Evolutionary conservation across 495 filamentous ascomycete genomes (phyloP).

Genomic region (Aspergillus wentii): DNA sequence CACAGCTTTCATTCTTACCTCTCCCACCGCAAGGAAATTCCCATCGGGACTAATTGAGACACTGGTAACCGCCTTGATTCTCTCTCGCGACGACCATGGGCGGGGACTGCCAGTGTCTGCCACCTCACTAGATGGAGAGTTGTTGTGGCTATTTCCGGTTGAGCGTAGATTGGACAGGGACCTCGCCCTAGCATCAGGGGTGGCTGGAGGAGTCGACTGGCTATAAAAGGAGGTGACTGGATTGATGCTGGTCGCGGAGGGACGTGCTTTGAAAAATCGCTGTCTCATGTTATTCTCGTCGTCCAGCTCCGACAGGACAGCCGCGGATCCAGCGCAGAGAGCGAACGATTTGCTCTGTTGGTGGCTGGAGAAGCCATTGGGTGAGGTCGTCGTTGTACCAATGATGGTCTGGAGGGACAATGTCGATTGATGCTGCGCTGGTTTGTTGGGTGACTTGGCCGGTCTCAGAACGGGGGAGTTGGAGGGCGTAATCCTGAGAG

Average conservation of each 20-base stretch:
- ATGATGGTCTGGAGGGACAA: slow-evolving; percentile 79
- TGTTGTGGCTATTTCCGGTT: slow-evolving; percentile 23
- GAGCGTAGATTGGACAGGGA: slow-evolving; percentile 28
- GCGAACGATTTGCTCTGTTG: slow-evolving; percentile 69
- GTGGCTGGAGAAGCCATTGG: slow-evolving; percentile 81
- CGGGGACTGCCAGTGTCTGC: slow-evolving; percentile 61
- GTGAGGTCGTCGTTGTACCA: slow-evolving; percentile 78
- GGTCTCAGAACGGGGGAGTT: slow-evolving; percentile 68
- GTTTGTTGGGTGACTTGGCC: slow-evolving; percentile 58
- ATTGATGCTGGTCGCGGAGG: slow-evolving; percentile 66
- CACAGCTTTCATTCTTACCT: slow-evolving; percentile 54
- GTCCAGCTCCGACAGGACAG: slow-evolving; percentile 78
- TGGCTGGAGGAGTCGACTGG: slow-evolving; percentile 56
- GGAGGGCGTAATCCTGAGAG: slow-evolving; percentile 72
- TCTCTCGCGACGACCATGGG: slow-evolving; percentile 78
- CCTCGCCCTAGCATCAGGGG: slow-evolving; percentile 35
- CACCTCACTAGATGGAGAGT: slow-evolving; percentile 39
- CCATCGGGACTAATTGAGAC: slow-evolving; percentile 88
- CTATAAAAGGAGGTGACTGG: slow-evolving; percentile 47
- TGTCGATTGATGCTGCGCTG: slow-evolving; percentile 38
- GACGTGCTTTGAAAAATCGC: slow-evolving; percentile 84
- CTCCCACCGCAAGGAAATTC: slow-evolving; percentile 83
- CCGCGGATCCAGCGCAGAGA: slow-evolving; percentile 89
- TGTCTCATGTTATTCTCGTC: slow-evolving; percentile 68
- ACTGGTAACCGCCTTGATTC: slow-evolving; percentile 95